Conservation (phyloP, 805 yeast species). For the Suhomyces pyralidae region DNA sequence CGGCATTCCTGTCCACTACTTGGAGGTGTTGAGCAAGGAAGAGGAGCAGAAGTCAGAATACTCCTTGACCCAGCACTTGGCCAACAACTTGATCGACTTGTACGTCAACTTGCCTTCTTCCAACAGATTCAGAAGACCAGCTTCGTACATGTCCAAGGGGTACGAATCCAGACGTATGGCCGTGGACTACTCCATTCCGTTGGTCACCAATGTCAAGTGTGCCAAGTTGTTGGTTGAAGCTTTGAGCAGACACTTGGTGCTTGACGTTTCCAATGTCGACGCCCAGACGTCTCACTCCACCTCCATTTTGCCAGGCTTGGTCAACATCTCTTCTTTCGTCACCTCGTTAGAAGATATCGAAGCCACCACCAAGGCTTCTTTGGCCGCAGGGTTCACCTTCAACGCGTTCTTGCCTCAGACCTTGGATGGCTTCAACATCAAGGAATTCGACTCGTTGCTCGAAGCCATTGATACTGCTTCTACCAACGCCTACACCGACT, state of each 20-base stretch:
- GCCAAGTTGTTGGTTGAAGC: conserved; percentile 96
- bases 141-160: conserved; percentile 95
- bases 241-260: conserved; percentile 62
- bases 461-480: conserved; percentile 58
- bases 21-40: conserved; percentile 77
- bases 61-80: conserved; percentile 93
- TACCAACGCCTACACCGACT: conserved; percentile 74
- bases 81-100: conserved; percentile 92
- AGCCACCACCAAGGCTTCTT: conserved; percentile 63
- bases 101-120: conserved; percentile 96
- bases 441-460: conserved; percentile 62
- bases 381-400: conserved; percentile 87
- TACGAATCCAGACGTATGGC: conserved; percentile 99
- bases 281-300: conserved; percentile 89
- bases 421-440: conserved; percentile 56
- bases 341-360: conserved; percentile 71
- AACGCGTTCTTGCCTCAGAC: conserved; percentile 76
- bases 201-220: conserved; percentile 95
- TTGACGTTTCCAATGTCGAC: conserved; percentile 74
- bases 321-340: conserved; percentile 75
- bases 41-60: conserved; percentile 87
- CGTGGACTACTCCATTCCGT: conserved; percentile 95
- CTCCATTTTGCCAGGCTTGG: conserved; percentile 78
- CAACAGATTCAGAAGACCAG: conserved; percentile 97
- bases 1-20: conserved; percentile 87